Conservation (phyloP, 345 rosid genomes). For the Luvunga scandens region DNA sequence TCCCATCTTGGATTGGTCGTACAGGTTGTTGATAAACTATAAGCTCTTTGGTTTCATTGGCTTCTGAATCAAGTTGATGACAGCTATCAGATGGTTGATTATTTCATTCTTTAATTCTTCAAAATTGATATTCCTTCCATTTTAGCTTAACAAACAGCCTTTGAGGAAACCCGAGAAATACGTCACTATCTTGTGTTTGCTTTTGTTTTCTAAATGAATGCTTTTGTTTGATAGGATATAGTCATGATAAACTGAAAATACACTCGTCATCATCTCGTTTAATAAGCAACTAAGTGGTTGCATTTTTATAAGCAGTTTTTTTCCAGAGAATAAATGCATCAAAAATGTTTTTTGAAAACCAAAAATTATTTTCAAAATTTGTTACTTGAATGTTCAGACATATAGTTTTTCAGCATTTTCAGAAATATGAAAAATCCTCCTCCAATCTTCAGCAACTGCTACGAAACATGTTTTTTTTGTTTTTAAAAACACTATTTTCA, state of each 20-base stretch:
- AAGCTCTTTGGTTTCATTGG: not conserved
- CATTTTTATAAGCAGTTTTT: not conserved
- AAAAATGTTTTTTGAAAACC: not conserved
- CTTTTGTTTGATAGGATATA: not conserved
- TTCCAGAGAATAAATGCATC: not conserved
- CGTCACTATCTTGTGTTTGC: constrained; percentile 1
- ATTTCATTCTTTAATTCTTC: constrained; percentile 8
- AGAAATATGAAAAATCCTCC: not conserved
- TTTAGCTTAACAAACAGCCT: not conserved
- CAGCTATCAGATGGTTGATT: not conserved
- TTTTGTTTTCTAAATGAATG: not conserved
- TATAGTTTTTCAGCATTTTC: not conserved
- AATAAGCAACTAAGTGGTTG: not conserved
- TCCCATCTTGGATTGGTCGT: constrained; percentile 99
- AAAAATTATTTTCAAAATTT: not conserved
- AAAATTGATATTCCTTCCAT: not conserved
- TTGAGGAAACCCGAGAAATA: not conserved
- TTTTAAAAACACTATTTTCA: not conserved
- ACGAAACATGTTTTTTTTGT: not conserved
- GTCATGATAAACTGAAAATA: not conserved
- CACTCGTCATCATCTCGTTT: not conserved
- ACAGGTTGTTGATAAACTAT: constrained; percentile 49
- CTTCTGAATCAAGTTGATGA: constrained; percentile 1
- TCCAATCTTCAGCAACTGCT: not conserved
- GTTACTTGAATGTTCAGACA: not conserved